Percentiles rank a stretch among this genome's conserved stretches.
phyloP scores from a whole-genome alignment of 2,329 filamentous ascomycete species.

The Talaromyces sp. region DNA sequence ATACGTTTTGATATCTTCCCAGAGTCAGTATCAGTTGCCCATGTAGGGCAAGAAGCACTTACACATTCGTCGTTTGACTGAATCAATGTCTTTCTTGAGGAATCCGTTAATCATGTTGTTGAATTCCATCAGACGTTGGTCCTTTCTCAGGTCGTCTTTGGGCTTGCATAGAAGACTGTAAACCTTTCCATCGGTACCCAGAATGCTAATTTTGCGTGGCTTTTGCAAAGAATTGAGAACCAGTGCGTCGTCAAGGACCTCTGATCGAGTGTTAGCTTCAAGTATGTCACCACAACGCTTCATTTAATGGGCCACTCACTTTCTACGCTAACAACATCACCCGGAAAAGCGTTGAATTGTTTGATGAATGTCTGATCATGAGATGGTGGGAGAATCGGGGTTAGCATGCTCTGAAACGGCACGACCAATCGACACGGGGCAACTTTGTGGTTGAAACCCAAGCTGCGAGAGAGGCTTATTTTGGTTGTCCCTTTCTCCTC shows the following conservation, averaged over 20 bases:
- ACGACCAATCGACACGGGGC: slow-evolving; percentile 84
- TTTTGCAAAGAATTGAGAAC: slow-evolving; percentile 89
- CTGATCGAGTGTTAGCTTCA: slow-evolving; percentile 24
- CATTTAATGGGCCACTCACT: slow-evolving; percentile 30
- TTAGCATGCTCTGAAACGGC: slow-evolving; percentile 80
- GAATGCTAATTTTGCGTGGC: slow-evolving; percentile 81
- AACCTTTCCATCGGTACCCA: slow-evolving; percentile 80
- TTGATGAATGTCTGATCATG: slow-evolving; percentile 67
- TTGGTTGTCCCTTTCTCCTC: slow-evolving; percentile 61
- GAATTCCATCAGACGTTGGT: slow-evolving; percentile 98
- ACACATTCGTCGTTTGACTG: slow-evolving; percentile 80
- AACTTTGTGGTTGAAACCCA: slow-evolving; percentile 78
- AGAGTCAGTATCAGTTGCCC: neutral
- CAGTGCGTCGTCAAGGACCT: slow-evolving; percentile 81
- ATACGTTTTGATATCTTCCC: slow-evolving; percentile 80
- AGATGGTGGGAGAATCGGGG: slow-evolving; percentile 70
- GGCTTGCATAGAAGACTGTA: slow-evolving; percentile 96
- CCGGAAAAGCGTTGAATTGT: slow-evolving; percentile 77
- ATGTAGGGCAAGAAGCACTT: slow-evolving; percentile 22
- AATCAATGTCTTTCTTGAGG: slow-evolving; percentile 85
- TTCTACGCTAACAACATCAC: slow-evolving; percentile 78
- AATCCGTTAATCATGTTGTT: slow-evolving; percentile 97
- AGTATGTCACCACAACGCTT: slow-evolving; percentile 17
- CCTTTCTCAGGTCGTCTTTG: slow-evolving; percentile 94
- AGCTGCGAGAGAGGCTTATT: slow-evolving; percentile 72